Conservation (phyloP, 805 yeast genomes). For the Priceomyces haplophilus region DNA sequence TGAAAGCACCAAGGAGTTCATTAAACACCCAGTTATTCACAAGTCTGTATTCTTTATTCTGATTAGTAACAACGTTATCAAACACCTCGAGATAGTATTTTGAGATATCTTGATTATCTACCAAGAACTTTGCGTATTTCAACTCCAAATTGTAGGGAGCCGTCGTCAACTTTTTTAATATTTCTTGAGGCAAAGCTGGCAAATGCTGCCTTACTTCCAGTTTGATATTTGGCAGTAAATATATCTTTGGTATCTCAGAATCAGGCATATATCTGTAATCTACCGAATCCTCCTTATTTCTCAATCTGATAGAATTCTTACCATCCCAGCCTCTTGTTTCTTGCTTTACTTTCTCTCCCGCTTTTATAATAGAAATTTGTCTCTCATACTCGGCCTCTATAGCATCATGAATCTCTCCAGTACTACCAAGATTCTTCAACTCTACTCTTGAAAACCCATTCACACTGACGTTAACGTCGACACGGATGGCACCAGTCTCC, state of each 20-base stretch:
- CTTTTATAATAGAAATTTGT: conserved; percentile 52
- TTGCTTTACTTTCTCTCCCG: conserved; percentile 27
- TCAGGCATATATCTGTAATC: conserved; percentile 96
- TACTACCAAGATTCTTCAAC: conserved; percentile 82
- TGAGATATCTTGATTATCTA: conserved; percentile 48
- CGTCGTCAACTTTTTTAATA: conserved; percentile 43
- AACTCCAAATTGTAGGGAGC: conserved; percentile 56
- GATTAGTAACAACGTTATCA: conserved; percentile 14
- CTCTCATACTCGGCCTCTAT: conserved; percentile 69
- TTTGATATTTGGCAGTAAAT: conserved; percentile 43
- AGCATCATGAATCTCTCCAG: conserved; percentile 76
- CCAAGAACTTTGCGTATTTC: conserved; percentile 72
- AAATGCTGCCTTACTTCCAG: conserved; percentile 39
- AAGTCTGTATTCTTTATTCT: conserved; percentile 28
- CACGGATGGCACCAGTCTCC: conserved; percentile 92
- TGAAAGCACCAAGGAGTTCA: conserved; percentile 69
- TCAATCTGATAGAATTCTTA: conserved; percentile 54
- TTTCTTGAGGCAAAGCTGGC: conserved; percentile 63
- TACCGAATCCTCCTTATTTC: conserved; percentile 75
- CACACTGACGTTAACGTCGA: conserved; percentile 90
- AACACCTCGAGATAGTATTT: conserved; percentile 51
- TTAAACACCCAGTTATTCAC: conserved; percentile 82
- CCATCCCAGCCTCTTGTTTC: conserved; percentile 97
- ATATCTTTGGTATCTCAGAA: conserved; percentile 71
- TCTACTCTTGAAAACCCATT: conserved; percentile 74